A percentile compares a stretch with the other conserved stretches of the same genome.
Conservation (phyloP, 441 rosid genomes). For the Populus hybrid region DNA sequence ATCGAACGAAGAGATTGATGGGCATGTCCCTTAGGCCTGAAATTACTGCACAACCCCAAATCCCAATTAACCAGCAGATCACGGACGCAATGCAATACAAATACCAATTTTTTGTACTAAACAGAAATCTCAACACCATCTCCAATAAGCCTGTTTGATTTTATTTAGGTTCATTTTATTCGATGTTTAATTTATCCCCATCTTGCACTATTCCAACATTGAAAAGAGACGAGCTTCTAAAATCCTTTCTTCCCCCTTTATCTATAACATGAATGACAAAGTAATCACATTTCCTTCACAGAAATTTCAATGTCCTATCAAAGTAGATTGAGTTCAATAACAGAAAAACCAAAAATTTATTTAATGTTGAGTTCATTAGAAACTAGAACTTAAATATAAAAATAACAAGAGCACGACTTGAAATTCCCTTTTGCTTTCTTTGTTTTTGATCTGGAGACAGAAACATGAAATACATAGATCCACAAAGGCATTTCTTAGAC, state of each 20-base stretch:
- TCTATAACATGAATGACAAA: background rate
- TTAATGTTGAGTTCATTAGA: background rate
- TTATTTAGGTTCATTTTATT: background rate
- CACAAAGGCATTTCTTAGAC: background rate
- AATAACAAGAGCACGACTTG: background rate
- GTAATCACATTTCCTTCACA: background rate
- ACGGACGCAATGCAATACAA: background rate
- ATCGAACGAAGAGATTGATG: background rate
- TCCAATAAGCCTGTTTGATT: background rate
- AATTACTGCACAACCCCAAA: background rate
- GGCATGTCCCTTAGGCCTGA: background rate
- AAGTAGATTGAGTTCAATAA: background rate
- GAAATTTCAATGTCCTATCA: background rate
- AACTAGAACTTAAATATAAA: background rate
- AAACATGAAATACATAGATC: background rate
- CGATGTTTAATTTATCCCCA: background rate
- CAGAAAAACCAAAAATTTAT: background rate
- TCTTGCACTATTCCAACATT: background rate
- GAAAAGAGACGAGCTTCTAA: background rate
- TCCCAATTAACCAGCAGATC: background rate
- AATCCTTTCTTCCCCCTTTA: background rate
- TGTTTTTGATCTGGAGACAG: background rate
- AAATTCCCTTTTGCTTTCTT: background rate
- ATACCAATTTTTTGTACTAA: background rate
- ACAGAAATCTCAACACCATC: background rate